phyloP scores from a whole-genome alignment of 2,329 filamentous ascomycete species.

The Fusarium sp. region DNA sequence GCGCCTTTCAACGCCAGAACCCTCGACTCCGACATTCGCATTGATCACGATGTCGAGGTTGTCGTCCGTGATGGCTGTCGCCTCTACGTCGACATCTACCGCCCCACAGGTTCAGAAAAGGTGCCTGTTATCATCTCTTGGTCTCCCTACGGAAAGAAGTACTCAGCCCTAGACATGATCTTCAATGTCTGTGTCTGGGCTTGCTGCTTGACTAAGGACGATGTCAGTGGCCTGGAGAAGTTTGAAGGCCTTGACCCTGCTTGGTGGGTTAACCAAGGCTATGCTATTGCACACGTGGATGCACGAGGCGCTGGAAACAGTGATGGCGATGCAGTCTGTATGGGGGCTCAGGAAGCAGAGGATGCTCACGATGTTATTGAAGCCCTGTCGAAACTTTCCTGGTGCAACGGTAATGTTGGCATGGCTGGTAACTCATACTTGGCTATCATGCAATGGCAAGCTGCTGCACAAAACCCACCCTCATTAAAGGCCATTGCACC shows the following conservation, averaged over 20 bases:
- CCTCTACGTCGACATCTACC: constrained; percentile 34
- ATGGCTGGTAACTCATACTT: constrained; percentile 51
- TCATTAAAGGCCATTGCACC: constrained; percentile 34
- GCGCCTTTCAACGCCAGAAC: constrained; percentile 37
- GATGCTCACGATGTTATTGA: constrained; percentile 45
- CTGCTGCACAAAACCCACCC: constrained; percentile 32
- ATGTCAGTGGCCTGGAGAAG: constrained; percentile 28
- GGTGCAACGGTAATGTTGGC: constrained; percentile 51
- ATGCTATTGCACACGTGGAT: constrained; percentile 25
- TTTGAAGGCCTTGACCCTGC: constrained; percentile 33
- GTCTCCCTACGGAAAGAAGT: constrained; percentile 43
- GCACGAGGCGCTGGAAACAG: constrained; percentile 15
- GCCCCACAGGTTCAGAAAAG: constrained; percentile 5
- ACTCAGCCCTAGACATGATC: constrained; percentile 37
- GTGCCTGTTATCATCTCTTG: constrained; percentile 37
- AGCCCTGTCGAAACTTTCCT: constrained; percentile 46
- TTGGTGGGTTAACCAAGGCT: constrained; percentile 28
- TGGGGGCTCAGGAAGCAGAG: constrained; percentile 36
- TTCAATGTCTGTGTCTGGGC: constrained; percentile 38
- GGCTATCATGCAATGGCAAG: constrained; percentile 44
- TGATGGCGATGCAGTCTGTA: constrained; percentile 22
- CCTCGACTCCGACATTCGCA: constrained; percentile 38
- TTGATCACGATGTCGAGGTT: constrained; percentile 44
- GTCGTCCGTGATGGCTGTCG: constrained; percentile 39
- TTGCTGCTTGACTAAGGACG: constrained; percentile 31